phyloP scores from a whole-genome alignment of 345 rosid species.

The Eucalyptus regnans region DNA sequence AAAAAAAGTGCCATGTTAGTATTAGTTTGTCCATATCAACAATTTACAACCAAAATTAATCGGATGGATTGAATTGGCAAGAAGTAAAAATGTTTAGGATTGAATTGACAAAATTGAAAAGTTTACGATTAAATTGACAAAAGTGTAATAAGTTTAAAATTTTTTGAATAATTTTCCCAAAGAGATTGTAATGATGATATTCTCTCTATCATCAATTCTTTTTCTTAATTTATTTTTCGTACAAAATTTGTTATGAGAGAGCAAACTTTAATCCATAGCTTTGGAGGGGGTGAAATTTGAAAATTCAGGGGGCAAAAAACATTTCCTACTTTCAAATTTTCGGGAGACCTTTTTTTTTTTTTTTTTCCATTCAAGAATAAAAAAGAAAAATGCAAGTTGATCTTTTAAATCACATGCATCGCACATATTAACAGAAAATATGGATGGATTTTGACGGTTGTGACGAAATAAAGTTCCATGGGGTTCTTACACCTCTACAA shows the following conservation, averaged over 20 bases:
- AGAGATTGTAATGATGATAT: not conserved
- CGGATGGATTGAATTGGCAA: rapidly evolving
- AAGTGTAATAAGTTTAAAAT: too few species aligned
- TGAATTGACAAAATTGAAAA: too few species aligned
- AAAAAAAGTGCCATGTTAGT: too few species aligned
- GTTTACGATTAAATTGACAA: too few species aligned
- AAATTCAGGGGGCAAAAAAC: not conserved
- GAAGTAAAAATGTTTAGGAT: too few species aligned
- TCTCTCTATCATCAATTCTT: not conserved
- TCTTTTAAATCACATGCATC: not conserved
- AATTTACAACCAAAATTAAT: too few species aligned
- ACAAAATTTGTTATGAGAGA: not conserved
- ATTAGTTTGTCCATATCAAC: rapidly evolving
- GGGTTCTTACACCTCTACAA: too few species aligned
- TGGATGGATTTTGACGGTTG: not conserved
- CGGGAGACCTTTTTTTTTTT: not conserved
- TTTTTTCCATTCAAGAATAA: too few species aligned
- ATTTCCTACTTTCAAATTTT: not conserved
- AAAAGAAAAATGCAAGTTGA: not conserved
- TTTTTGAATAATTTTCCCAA: too few species aligned
- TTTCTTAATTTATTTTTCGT: too few species aligned
- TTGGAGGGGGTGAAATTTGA: not conserved
- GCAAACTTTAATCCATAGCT: not conserved
- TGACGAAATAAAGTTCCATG: not conserved
- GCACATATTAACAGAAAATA: not conserved